Percentiles rank a stretch among this genome's conserved stretches.
Evolutionary conservation across 768 basidiomycete genomes (phyloP).

Genomic region (Podaxis carcinomalis): DNA sequence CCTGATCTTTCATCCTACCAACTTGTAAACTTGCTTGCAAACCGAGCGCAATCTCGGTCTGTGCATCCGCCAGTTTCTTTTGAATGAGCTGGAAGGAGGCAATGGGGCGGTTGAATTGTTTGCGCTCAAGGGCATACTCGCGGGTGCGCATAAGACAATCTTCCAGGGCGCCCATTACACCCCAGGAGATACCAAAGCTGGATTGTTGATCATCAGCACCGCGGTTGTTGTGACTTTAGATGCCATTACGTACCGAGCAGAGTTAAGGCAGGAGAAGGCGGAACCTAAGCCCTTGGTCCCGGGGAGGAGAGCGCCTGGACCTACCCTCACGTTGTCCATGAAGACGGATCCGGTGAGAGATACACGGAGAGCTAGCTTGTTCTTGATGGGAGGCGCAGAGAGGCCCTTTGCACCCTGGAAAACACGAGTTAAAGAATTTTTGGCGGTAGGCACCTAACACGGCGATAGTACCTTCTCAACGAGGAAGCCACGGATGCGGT

Average conservation of each 20-base stretch:
- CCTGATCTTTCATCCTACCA: slow-evolving; percentile 82
- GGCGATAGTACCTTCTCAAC: slow-evolving; percentile 68
- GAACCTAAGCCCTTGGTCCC: slow-evolving; percentile 73
- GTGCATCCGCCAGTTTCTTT: slow-evolving; percentile 94
- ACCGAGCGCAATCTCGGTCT: slow-evolving; percentile 80
- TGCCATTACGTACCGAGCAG: slow-evolving; percentile 51
- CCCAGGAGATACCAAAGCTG: slow-evolving; percentile 90
- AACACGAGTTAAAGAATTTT: not conserved
- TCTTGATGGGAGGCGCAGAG: slow-evolving; percentile 82
- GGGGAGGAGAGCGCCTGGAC: slow-evolving; percentile 72
- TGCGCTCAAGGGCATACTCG: slow-evolving; percentile 82
- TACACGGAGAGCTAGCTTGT: slow-evolving; percentile 87
- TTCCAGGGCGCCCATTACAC: slow-evolving; percentile 93
- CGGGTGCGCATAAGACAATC: slow-evolving; percentile 79
- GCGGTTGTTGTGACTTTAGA: slow-evolving; percentile 2
- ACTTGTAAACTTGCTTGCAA: slow-evolving; percentile 73
- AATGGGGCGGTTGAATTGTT: slow-evolving; percentile 86
- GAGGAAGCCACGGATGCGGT: slow-evolving; percentile 84
- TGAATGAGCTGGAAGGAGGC: slow-evolving; percentile 97
- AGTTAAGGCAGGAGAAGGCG: slow-evolving; percentile 92
- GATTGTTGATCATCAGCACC: slow-evolving; percentile 1
- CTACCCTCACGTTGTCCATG: slow-evolving; percentile 86
- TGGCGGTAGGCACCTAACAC: not conserved
- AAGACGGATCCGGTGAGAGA: slow-evolving; percentile 85
- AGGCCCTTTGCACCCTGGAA: slow-evolving; percentile 76